Evolutionary conservation across 2,329 filamentous ascomycete genomes (phyloP), one percentile per base, ranked within the genome.

Genomic region (Fusarium irregulare): DNA sequence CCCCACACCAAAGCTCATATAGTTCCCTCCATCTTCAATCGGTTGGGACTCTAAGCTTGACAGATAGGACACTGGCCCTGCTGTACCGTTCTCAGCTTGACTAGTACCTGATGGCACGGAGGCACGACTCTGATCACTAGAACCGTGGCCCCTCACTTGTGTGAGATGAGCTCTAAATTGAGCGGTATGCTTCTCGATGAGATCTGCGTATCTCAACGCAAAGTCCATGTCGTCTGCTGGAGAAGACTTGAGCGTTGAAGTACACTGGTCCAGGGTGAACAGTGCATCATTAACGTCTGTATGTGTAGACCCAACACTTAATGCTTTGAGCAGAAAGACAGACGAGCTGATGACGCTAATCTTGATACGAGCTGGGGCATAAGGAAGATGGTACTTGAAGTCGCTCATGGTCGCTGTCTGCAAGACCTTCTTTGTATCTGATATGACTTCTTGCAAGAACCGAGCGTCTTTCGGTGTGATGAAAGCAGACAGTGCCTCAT

Each of bases 141-240:
- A 37, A 1, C 20, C 9, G 4, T 46, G 30, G 1, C 48, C 30
- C 13, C 63, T 4, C 1, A 27, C 7, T 6, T 44, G 40, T 4
- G 58, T 68, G 11, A 68, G 63, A 20, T 68, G 63, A 5, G 53
- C 58, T 2, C 65, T 51, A 44, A 73, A 73, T 16, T 68, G 69
- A 20, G 64, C 50, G 0, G 64, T 63, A 40, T 75, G 73, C 23
- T 68, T 73, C 21, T 73, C 73, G 11, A 74, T 60, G 11, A 75
- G 62, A 13, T 72, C 50, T 0, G 70, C 73, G 32, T 75, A 75
- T 40, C 72, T 59, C 28, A 75, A 42, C 0, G 72, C 60, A 54
- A 75, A 75, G 14, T 75, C 73, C 73, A 75, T 74, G 6, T 75
- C 73, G 28, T 75, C 73, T 3, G 66, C 59, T 0, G 70, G 65